Base-by-base conservation (phyloP, 2,329 filamentous ascomycete genomes). In the Aspergillus novoparasiticus region DNA sequence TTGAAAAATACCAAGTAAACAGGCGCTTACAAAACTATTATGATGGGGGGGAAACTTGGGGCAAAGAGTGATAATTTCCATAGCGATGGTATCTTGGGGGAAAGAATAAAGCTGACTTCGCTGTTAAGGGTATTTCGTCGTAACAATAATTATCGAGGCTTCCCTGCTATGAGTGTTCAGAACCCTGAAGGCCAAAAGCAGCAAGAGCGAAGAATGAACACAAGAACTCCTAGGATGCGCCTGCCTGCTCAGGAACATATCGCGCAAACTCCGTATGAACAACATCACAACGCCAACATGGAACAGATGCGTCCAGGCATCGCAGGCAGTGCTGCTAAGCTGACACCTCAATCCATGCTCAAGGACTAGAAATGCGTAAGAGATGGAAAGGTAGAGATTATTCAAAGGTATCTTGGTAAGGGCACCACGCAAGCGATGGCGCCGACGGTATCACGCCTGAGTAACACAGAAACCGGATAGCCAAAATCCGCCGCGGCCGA, bases 191-290 rank as follows among this genome's bases (percentile, higher is more conserved):
- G 39, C 14, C 12, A 53, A 43, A 21, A 41, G 34, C 58, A 63
- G 58, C 62, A 51, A 48, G 51, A 48, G 51, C 39, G 58, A 55
- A 58, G 45, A 64, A 51, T 21, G 28, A 46, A 66, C 59, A 63
- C 59, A 67, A 58, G 54, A 73, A 75, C 68, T 66, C 72, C 72
- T 59, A 64, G 61, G 57, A 71, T 71, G 68, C 72, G 70, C 72
- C 70, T 60, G 57, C 63, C 64, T 61, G 63, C 59, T 62, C 60
- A 59, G 57, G 66, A 61, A 58, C 50, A 43, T 46, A 58, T 59
- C 61, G 50, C 61, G 57, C 57, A 53, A 65, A 67, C 62, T 60
- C 65, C 62, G 39, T 54, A 64, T 65, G 61, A 59, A 48, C 56
- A 62, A 61, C 45, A 36, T 61, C 39, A 50, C 53, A 62, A 64